A percentile compares a stretch with the other conserved stretches of the same genome.
phyloP scores from a whole-genome alignment of 2,329 filamentous ascomycete genomes.

The Arthrobotrys sinensis region DNA sequence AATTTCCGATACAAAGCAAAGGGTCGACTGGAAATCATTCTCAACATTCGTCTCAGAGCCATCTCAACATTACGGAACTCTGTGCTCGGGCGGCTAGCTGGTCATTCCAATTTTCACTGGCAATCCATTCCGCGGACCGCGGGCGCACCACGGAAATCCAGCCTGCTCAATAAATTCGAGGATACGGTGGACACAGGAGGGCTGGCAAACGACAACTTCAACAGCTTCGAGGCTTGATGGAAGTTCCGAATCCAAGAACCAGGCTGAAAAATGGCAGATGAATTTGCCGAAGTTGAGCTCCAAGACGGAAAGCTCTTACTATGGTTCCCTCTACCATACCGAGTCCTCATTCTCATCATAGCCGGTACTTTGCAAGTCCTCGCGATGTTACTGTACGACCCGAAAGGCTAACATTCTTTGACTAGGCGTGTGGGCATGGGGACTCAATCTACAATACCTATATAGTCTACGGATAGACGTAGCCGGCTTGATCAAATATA shows the following conservation, averaged over 20 bases:
- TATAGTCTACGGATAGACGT: constrained; percentile 86
- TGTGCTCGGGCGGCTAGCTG: not conserved
- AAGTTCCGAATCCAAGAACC: constrained; percentile 42
- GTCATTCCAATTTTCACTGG: constrained; percentile 3
- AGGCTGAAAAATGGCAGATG: constrained; percentile 57
- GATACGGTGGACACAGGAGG: constrained; percentile 7
- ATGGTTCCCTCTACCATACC: constrained; percentile 58
- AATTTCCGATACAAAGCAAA: not conserved
- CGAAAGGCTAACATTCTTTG: not conserved
- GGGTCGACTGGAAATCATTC: not conserved
- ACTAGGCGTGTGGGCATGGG: constrained; percentile 94
- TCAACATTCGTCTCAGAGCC: too few relatives aligned
- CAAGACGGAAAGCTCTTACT: constrained; percentile 49
- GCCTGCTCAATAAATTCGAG: constrained; percentile 1
- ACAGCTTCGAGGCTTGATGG: constrained; percentile 50
- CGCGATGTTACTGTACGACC: not conserved
- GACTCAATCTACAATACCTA: constrained; percentile 89
- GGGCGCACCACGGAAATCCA: not conserved
- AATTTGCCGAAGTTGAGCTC: constrained; percentile 47
- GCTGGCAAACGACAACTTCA: not conserved
- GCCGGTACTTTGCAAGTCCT: constrained; percentile 34
- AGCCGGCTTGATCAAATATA: constrained; percentile 86
- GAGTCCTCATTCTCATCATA: constrained; percentile 51
- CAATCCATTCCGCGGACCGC: constrained; percentile 10
- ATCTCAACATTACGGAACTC: not conserved